These are phyloP conservation scores for Dactylellina cionopaga DNA, from an alignment of 2,329 filamentous ascomycete genomes.

Conservation along the genomic window DNA sequence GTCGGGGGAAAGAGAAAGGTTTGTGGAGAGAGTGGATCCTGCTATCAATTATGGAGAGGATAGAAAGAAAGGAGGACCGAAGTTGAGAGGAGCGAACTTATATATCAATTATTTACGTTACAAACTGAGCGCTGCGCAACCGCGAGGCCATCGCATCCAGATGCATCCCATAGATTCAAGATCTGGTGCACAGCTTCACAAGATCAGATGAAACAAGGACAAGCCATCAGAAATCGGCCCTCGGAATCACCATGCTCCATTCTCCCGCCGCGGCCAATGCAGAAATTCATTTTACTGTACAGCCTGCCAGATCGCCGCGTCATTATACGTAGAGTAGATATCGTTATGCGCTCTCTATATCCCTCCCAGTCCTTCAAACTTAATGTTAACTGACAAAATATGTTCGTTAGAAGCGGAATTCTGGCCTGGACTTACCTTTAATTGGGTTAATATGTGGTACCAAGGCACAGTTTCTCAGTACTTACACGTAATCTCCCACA, in stretches of 20 bases:
- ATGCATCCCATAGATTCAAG: no score
- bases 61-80: neutral
- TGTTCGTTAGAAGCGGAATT: neutral
- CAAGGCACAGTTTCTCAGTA: neutral
- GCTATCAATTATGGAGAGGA: neutral
- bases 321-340: neutral
- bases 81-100: neutral
- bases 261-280: neutral
- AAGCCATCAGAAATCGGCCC: neutral
- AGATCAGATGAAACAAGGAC: neutral
- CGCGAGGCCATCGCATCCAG: no score
- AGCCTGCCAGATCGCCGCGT: neutral
- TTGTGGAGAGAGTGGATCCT: neutral
- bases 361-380: no score
- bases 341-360: no score
- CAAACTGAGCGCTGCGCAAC: neutral
- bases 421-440: no score
- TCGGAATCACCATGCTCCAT: neutral
- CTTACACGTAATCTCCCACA: neutral
- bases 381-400: neutral
- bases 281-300: neutral
- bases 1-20: neutral
- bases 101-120: neutral
- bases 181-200: neutral
- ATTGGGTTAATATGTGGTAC: no score